phyloP scores from a whole-genome alignment of 352 stramenopile species.

The Globisporangium spiculum region DNA sequence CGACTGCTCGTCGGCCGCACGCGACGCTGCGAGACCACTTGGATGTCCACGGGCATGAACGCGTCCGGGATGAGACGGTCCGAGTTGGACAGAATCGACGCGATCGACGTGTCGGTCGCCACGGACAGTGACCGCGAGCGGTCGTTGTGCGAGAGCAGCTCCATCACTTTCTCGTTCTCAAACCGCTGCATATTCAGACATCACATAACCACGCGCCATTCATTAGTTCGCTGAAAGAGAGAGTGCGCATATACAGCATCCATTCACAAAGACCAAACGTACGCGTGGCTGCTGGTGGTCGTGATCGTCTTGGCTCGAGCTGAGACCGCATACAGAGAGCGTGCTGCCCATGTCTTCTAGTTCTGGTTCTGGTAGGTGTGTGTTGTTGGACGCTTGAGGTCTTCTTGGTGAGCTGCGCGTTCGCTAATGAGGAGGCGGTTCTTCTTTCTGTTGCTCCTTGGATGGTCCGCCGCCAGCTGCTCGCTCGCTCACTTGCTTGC shows the following conservation, averaged over 20 bases:
- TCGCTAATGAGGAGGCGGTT: slow-evolving; percentile 6
- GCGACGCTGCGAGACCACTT: slow-evolving; percentile 54
- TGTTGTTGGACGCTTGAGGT: not conserved
- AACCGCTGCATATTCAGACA: slow-evolving; percentile 8
- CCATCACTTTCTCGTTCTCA: slow-evolving; percentile 28
- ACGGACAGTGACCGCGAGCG: slow-evolving; percentile 37
- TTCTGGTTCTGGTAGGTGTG: not conserved
- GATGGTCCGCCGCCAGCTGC: not conserved
- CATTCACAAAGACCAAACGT: slow-evolving; percentile 5
- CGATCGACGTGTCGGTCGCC: slow-evolving; percentile 45
- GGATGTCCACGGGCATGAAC: slow-evolving; percentile 59
- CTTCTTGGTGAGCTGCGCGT: not conserved
- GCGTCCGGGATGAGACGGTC: slow-evolving; percentile 57
- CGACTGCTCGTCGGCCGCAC: slow-evolving; percentile 25
- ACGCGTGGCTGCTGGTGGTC: slow-evolving; percentile 22
- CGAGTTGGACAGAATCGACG: slow-evolving; percentile 61
- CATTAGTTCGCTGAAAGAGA: not conserved
- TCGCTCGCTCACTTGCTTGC: not conserved
- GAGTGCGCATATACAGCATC: not conserved
- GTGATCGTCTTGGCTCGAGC: slow-evolving; percentile 14
- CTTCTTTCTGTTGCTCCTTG: not conserved
- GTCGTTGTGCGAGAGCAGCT: slow-evolving; percentile 19
- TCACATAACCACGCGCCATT: not conserved
- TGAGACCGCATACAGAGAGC: slow-evolving; percentile 42
- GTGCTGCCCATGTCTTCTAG: slow-evolving; percentile 27